A percentile compares a stretch with the other conserved stretches of the same genome.
These are phyloP conservation scores for Trichoderma simmonsii DNA, from an alignment of 2,329 filamentous ascomycete genomes.

Conservation along the genomic window DNA sequence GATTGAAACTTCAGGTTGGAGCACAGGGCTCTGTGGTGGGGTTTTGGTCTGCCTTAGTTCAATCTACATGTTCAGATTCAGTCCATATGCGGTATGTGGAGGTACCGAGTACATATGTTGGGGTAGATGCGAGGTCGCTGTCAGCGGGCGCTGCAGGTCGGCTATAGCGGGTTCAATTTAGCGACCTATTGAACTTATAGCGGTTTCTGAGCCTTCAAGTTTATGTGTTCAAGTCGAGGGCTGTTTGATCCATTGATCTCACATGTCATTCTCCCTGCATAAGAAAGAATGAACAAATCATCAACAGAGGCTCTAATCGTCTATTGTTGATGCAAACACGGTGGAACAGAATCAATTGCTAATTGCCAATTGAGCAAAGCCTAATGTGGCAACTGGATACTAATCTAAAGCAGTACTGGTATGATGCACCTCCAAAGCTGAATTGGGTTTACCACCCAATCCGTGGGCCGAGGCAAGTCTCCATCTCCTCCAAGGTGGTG, in stretches of 20 bases:
- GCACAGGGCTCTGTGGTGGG: not conserved
- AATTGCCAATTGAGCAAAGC: not conserved
- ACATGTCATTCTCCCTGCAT: not conserved
- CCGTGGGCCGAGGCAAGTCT: constrained; percentile 5
- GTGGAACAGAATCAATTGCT: not conserved
- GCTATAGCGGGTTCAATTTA: not conserved
- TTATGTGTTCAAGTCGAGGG: not conserved
- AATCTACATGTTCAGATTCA: not conserved
- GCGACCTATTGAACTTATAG: not conserved
- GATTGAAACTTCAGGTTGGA: not conserved
- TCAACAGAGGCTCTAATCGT: not conserved
- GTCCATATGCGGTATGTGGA: not conserved
- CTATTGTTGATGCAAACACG: not conserved
- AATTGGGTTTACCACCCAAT: not conserved
- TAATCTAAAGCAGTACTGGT: not conserved
- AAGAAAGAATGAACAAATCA: not conserved
- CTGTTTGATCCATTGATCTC: not conserved
- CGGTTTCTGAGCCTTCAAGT: not conserved
- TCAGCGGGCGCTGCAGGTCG: not conserved
- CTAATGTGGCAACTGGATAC: not conserved
- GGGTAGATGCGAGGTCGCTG: not conserved
- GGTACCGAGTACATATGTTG: not conserved
- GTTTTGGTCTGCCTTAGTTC: not conserved
- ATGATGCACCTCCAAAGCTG: not conserved
- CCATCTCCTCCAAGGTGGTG: not conserved